These are phyloP conservation scores for Microcyclosporella mali DNA, from an alignment of 2,329 filamentous ascomycete species.

Conservation along the genomic window DNA sequence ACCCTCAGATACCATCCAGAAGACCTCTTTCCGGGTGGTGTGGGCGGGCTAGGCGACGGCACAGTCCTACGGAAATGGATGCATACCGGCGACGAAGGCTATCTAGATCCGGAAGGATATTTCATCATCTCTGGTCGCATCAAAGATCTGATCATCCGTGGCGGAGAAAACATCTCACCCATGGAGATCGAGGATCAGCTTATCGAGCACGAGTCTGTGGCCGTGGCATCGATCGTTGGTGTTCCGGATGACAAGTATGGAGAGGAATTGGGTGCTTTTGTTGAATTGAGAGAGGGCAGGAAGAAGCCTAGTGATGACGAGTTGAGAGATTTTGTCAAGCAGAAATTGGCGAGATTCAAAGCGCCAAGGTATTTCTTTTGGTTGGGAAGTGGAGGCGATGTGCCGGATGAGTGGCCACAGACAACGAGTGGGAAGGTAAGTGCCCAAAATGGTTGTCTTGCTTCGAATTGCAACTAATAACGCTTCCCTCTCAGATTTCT, in stretches of 20 bases:
- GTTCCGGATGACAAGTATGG: slow-evolving; percentile 25
- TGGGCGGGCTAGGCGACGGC: slow-evolving; percentile 19
- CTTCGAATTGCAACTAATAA: too few species aligned
- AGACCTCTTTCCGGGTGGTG: slow-evolving; percentile 21
- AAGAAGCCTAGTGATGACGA: slow-evolving; percentile 17
- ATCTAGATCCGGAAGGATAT: slow-evolving; percentile 41
- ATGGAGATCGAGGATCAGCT: slow-evolving; percentile 27
- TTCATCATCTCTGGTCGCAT: slow-evolving; percentile 32
- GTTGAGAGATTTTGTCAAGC: slow-evolving; percentile 14
- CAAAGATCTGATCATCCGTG: slow-evolving; percentile 36
- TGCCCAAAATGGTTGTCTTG: too few species aligned
- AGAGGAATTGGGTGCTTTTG: slow-evolving; percentile 25
- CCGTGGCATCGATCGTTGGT: slow-evolving; percentile 23
- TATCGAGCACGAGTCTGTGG: slow-evolving; percentile 20
- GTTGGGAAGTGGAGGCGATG: slow-evolving; percentile 14
- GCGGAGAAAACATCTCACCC: slow-evolving; percentile 60
- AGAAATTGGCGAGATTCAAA: slow-evolving; percentile 23
- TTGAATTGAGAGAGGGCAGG: slow-evolving; percentile 27
- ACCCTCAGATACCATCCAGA: slow-evolving; percentile 43
- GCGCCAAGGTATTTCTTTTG: slow-evolving; percentile 24
- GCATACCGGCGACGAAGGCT: slow-evolving; percentile 56
- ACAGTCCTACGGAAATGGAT: slow-evolving; percentile 49
- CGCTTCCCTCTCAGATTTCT: background rate
- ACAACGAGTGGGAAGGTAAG: slow-evolving; percentile 21
- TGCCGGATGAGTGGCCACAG: slow-evolving; percentile 23